A percentile compares a stretch with the other conserved stretches of the same genome.
phyloP scores from a whole-genome alignment of 805 yeast genomes.

The Candida germanica region DNA sequence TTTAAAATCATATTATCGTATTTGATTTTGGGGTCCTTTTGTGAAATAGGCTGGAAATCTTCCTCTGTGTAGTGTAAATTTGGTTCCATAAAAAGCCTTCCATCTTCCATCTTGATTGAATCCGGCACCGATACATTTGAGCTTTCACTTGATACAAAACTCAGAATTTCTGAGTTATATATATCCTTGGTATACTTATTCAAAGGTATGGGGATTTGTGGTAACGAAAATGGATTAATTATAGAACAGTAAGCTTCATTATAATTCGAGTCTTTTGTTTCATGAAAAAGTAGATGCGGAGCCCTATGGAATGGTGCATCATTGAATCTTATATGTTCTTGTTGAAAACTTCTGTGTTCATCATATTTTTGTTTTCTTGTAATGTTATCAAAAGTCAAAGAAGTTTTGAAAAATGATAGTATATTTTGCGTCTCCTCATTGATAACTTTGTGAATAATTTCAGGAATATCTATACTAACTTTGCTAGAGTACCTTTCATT shows the following conservation, averaged over 20 bases:
- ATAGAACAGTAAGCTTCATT: slow-evolving; percentile 50
- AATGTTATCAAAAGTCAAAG: slow-evolving; percentile 59
- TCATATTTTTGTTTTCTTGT: slow-evolving; percentile 47
- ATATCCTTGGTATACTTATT: slow-evolving; percentile 20
- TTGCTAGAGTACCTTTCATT: slow-evolving; percentile 61
- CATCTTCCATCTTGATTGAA: neutral
- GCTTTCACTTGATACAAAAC: slow-evolving; percentile 1
- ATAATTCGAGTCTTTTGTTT: slow-evolving; percentile 46
- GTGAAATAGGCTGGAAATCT: slow-evolving; percentile 30
- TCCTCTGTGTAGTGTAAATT: slow-evolving; percentile 25
- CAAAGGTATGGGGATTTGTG: slow-evolving; percentile 61
- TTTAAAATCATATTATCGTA: slow-evolving; percentile 55
- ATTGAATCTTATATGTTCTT: slow-evolving; percentile 59
- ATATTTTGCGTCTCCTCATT: slow-evolving; percentile 12
- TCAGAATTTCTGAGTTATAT: slow-evolving; percentile 11
- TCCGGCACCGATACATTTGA: slow-evolving; percentile 1
- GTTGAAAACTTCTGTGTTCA: slow-evolving; percentile 52
- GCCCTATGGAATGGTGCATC: slow-evolving; percentile 84
- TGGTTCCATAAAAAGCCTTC: slow-evolving; percentile 16
- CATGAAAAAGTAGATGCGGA: slow-evolving; percentile 62
- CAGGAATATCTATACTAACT: slow-evolving; percentile 49
- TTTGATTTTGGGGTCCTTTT: slow-evolving; percentile 39
- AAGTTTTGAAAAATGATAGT: slow-evolving; percentile 49
- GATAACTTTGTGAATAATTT: slow-evolving; percentile 32
- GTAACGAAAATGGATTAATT: slow-evolving; percentile 59